phyloP scores from a whole-genome alignment of 1,284 basidiomycete species.

The Tilletia walkeri region DNA sequence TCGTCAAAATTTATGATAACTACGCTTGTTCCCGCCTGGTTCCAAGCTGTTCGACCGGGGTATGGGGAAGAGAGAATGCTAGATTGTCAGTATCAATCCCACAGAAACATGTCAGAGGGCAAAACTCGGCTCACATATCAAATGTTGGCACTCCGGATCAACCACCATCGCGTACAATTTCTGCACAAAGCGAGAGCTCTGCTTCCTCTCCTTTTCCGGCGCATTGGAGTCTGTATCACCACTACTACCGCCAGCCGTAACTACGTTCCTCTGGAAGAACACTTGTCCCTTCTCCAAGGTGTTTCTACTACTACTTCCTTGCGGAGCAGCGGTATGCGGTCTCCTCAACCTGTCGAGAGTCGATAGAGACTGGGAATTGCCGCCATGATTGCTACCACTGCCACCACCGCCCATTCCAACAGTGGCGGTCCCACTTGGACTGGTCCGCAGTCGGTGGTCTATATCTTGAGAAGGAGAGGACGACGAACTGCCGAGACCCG shows the following conservation, averaged over 20 bases:
- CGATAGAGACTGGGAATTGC: too few relatives aligned
- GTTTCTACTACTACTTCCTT: background rate
- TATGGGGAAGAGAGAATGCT: background rate
- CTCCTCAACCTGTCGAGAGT: constrained; percentile 5
- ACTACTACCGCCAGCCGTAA: background rate
- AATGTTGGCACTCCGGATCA: constrained; percentile 40
- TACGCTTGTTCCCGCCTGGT: constrained; percentile 41
- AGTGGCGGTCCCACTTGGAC: background rate
- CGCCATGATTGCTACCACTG: too few relatives aligned
- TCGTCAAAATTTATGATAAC: constrained; percentile 53
- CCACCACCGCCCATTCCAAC: too few relatives aligned
- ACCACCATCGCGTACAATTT: constrained; percentile 48
- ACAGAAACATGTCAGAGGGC: background rate
- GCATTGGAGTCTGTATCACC: constrained; percentile 5
- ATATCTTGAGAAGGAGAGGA: background rate
- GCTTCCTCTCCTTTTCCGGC: constrained; percentile 35
- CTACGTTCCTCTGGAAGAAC: background rate
- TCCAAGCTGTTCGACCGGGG: constrained; percentile 27
- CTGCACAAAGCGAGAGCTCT: constrained; percentile 41
- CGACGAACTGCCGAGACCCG: background rate
- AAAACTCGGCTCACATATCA: constrained; percentile 29
- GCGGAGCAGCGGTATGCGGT: constrained; percentile 5
- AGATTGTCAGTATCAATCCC: background rate
- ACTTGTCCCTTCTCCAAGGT: background rate
- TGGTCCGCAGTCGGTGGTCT: background rate